Percentiles rank a stretch among this genome's conserved stretches.
Conservation (phyloP, 1,284 basidiomycete genomes). For the Austroboletus olivaceoglutinosus region DNA sequence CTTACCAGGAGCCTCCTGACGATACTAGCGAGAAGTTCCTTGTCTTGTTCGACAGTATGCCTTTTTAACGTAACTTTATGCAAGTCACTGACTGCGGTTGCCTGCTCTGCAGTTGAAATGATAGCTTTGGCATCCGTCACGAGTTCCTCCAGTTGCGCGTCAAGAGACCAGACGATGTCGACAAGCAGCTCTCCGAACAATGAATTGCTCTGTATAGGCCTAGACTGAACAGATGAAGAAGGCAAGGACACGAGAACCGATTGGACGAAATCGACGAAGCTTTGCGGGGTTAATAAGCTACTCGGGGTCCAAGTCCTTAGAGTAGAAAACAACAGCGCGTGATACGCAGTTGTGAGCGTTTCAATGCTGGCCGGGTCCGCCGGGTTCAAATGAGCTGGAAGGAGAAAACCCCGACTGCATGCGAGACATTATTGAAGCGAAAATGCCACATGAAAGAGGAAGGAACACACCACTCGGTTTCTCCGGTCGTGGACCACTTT, state of each 20-base stretch:
- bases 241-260: constrained; percentile 60
- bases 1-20: constrained; percentile 68
- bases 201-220: constrained; percentile 37
- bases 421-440: constrained; percentile 11
- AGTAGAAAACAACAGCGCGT: constrained; percentile 59
- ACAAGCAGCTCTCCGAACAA: constrained; percentile 67
- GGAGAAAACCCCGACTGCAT: constrained; percentile 56
- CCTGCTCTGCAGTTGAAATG: constrained; percentile 19
- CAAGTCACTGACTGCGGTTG: constrained; percentile 9
- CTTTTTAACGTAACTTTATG: constrained; percentile 43
- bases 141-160: constrained; percentile 71
- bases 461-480: constrained; percentile 55
- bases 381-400: constrained; percentile 55
- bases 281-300: constrained; percentile 43
- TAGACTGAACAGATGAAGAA: constrained; percentile 49
- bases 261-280: constrained; percentile 60
- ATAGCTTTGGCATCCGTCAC: constrained; percentile 49
- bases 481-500: constrained; percentile 57
- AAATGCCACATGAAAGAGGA: constrained; percentile 10
- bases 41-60: constrained; percentile 58
- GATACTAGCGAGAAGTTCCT: constrained; percentile 54
- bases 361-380: constrained; percentile 51
- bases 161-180: constrained; percentile 77
- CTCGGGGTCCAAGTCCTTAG: constrained; percentile 54
- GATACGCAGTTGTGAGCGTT: constrained; percentile 60